Percentiles rank a stretch among this genome's conserved stretches.
Evolutionary conservation across 805 yeast genomes (phyloP).

Genomic region (Kodamaea lidongshanica): DNA sequence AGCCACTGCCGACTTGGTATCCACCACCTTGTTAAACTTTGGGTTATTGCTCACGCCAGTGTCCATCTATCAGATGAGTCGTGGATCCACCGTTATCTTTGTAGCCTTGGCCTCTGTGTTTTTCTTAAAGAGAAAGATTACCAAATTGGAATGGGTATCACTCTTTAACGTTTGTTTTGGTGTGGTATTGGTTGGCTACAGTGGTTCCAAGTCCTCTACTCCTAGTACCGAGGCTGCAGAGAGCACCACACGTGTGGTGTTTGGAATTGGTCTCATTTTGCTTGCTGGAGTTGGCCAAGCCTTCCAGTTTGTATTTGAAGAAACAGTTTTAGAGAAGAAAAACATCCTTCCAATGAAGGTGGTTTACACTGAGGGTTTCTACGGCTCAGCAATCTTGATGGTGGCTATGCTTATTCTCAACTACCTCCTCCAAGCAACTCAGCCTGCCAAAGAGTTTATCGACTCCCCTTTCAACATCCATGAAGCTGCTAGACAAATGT

Average conservation of each 20-base stretch:
- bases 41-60: slow-evolving; percentile 73
- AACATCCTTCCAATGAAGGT: slow-evolving; percentile 55
- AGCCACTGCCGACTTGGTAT: slow-evolving; percentile 63
- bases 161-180: slow-evolving; percentile 62
- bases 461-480: slow-evolving; percentile 51
- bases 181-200: slow-evolving; percentile 64
- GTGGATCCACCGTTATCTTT: slow-evolving; percentile 70
- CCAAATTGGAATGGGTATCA: slow-evolving; percentile 62
- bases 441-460: slow-evolving; percentile 28
- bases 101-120: slow-evolving; percentile 67
- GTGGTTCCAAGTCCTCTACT: slow-evolving; percentile 43
- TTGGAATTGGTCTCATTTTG: slow-evolving; percentile 56
- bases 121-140: slow-evolving; percentile 50
- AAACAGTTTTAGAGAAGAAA: slow-evolving; percentile 50
- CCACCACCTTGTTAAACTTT: slow-evolving; percentile 71
- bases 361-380: slow-evolving; percentile 72
- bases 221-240: slow-evolving; percentile 11
- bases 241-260: slow-evolving; percentile 24
- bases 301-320: slow-evolving; percentile 72
- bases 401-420: slow-evolving; percentile 41
- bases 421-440: slow-evolving; percentile 31
- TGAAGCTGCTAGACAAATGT: slow-evolving; percentile 45
- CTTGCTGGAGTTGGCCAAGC: slow-evolving; percentile 66
- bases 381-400: slow-evolving; percentile 47
- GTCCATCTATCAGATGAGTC: slow-evolving; percentile 78